A percentile compares a stretch with the other conserved stretches of the same genome.
These are phyloP conservation scores for Trifolium dubium DNA, from an alignment of 306 rosid species.

Conservation along the genomic window DNA sequence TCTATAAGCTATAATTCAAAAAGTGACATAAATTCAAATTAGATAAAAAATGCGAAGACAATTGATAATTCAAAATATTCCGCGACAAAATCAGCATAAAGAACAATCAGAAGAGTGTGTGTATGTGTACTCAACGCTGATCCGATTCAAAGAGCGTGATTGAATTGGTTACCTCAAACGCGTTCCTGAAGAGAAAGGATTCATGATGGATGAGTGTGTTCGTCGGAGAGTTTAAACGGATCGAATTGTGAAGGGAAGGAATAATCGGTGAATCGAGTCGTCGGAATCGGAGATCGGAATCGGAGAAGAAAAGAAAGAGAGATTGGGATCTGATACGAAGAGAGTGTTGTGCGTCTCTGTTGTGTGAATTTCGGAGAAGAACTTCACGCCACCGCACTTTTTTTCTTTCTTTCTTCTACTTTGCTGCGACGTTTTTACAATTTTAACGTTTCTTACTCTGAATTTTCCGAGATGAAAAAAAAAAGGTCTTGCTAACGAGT, in stretches of 20 bases:
- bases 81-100: constrained; percentile 29
- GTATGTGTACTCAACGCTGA: constrained; percentile 21
- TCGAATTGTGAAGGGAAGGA: constrained; percentile 48
- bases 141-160: constrained; percentile 34
- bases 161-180: constrained; percentile 75
- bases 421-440: constrained; percentile 45
- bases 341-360: constrained; percentile 34
- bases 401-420: constrained; percentile 41
- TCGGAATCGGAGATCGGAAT: constrained; percentile 34
- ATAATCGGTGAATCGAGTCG: constrained; percentile 48
- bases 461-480: constrained; percentile 19
- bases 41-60: constrained; percentile 19
- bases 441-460: constrained; percentile 33
- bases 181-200: constrained; percentile 97
- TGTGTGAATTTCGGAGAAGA: constrained; percentile 39
- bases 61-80: constrained; percentile 28
- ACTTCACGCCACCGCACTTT: constrained; percentile 39
- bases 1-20: constrained; percentile 25
- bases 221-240: constrained; percentile 56
- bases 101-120: constrained; percentile 21
- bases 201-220: constrained; percentile 63
- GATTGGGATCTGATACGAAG: constrained; percentile 76
- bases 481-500: too few relatives aligned
- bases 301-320: constrained; percentile 44
- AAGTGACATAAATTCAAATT: constrained; percentile 24